Conservation (phyloP, 257 asterid species). For the Galeopsis tetrahit region DNA sequence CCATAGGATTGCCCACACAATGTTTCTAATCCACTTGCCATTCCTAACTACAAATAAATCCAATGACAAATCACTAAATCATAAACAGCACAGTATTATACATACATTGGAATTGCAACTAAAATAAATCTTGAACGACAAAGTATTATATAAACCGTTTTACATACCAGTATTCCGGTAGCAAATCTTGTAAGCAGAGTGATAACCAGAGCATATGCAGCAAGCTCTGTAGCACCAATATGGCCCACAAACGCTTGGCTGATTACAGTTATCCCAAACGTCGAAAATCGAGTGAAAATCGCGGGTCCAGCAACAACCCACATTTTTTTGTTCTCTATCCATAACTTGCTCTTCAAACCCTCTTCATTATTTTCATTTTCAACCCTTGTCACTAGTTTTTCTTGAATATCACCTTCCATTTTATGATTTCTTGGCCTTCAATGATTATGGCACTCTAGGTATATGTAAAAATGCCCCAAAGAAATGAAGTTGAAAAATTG, state of each 20-base stretch:
- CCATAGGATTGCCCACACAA: slow-evolving; percentile 83
- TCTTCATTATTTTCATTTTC: slow-evolving; percentile 29
- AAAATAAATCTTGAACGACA: no score
- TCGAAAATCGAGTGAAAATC: slow-evolving; percentile 54
- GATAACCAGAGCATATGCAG: slow-evolving; percentile 56
- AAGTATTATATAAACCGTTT: no score
- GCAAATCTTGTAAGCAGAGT: slow-evolving; percentile 58
- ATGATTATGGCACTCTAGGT: not conserved
- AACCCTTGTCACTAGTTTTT: slow-evolving; percentile 18
- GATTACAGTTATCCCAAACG: slow-evolving; percentile 49
- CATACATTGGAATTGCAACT: no score
- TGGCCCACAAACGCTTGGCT: slow-evolving; percentile 75
- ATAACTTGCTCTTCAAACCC: slow-evolving; percentile 35
- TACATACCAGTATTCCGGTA: slow-evolving; percentile 57
- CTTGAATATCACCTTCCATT: slow-evolving; percentile 41
- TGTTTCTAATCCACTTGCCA: slow-evolving; percentile 80
- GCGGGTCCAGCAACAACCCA: slow-evolving; percentile 73
- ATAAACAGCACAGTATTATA: not conserved
- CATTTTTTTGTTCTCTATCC: slow-evolving; percentile 58
- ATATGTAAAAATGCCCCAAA: not conserved
- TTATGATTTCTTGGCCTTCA: not conserved
- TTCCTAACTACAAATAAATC: slow-evolving; percentile 56
- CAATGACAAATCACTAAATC: no score
- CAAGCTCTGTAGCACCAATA: slow-evolving; percentile 66
- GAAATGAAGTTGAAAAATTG: not conserved